These are phyloP conservation scores for Trichoderma lentiforme DNA, from an alignment of 2,329 filamentous ascomycete species.

Conservation along the genomic window DNA sequence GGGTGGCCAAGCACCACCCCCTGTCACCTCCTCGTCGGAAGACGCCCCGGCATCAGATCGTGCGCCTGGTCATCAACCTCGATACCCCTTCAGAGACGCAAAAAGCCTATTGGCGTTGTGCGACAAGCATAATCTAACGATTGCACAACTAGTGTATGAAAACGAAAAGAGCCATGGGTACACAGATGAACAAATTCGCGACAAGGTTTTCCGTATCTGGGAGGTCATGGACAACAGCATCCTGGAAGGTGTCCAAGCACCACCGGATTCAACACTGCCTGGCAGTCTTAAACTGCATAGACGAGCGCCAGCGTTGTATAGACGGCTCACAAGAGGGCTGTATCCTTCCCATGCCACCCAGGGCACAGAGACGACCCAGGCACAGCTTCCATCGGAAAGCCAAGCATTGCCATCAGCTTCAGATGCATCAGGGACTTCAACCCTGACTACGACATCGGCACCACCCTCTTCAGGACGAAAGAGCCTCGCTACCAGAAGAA, in stretches of 20 bases:
- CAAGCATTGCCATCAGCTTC: neutral
- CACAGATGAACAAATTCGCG: conserved; percentile 4
- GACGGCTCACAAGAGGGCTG: conserved; percentile 13
- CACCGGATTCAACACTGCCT: conserved; percentile 5
- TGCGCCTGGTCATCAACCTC: neutral
- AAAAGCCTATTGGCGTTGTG: conserved; percentile 2
- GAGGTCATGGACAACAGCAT: conserved; percentile 15
- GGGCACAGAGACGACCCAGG: neutral
- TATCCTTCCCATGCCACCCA: conserved; percentile 6
- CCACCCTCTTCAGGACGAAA: neutral
- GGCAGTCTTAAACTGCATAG: conserved; percentile 4
- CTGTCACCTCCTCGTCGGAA: neutral
- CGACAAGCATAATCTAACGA: conserved; percentile 11
- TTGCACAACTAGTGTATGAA: conserved; percentile 12
- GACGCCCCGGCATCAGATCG: neutral
- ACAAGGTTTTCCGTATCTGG: conserved; percentile 12
- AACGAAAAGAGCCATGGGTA: conserved; percentile 14
- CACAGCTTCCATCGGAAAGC: neutral
- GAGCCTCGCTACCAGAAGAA: neutral
- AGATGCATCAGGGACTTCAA: neutral
- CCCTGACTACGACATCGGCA: neutral
- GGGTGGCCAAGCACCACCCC: neutral
- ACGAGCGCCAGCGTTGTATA: conserved; percentile 8
- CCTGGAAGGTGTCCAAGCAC: conserved; percentile 7
- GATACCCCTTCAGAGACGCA: conserved; percentile 11